A percentile compares a stretch with the other conserved stretches of the same genome.
Evolutionary conservation across 2,329 filamentous ascomycete genomes (phyloP).

Genomic region (Colletotrichum orbiculare): DNA sequence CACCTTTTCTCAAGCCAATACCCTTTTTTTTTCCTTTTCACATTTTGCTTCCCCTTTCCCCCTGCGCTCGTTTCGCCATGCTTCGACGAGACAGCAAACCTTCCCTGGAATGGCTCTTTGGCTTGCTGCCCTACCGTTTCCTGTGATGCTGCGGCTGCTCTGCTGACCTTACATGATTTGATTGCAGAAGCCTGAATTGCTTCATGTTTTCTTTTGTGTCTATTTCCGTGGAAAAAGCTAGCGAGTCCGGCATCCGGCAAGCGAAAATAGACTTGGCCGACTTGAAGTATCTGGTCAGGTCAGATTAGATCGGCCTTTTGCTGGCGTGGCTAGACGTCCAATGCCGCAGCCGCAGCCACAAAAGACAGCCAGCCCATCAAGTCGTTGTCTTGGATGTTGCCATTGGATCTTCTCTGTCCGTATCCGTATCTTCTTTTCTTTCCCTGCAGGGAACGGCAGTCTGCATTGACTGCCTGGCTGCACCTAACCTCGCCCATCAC

Average conservation of each 20-base stretch:
- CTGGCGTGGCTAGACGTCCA: slow-evolving; percentile 1
- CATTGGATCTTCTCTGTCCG: neutral
- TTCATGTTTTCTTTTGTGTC: slow-evolving; percentile 13
- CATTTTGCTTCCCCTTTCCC: neutral
- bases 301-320: slow-evolving; percentile 8
- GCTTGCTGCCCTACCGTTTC: neutral
- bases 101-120: neutral
- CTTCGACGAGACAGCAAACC: slow-evolving; percentile 4
- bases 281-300: slow-evolving; percentile 19
- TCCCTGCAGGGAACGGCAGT: no score
- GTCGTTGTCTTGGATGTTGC: neutral
- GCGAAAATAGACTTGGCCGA: slow-evolving; percentile 28
- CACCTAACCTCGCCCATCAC: no score
- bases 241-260: slow-evolving; percentile 27
- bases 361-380: slow-evolving; percentile 4
- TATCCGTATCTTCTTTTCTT: no score
- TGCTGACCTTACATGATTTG: slow-evolving; percentile 16
- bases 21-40: neutral
- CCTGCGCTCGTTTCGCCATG: slow-evolving; percentile 6
- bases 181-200: neutral
- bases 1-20: slow-evolving; percentile 3
- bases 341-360: slow-evolving; percentile 5
- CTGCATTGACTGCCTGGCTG: no score
- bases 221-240: slow-evolving; percentile 11
- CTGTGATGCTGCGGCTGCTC: neutral